Conservation (phyloP, 1,139 yeast genomes). For the Suhomyces choctaworum region DNA sequence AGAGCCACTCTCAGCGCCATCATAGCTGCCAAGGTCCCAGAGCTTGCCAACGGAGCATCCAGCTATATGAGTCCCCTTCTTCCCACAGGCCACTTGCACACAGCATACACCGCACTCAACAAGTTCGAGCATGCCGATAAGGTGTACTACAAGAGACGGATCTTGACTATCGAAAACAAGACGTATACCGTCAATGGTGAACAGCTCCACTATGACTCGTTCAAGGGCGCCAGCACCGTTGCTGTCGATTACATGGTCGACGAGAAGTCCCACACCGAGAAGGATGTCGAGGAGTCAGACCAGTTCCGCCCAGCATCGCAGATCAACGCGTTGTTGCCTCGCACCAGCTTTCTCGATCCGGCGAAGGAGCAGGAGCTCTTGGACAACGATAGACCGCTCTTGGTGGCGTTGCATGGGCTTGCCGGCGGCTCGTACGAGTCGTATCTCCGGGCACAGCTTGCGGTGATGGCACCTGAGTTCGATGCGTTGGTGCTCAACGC, state of each 20-base stretch:
- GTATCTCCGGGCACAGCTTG: conserved; percentile 49
- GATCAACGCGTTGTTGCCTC: conserved; percentile 40
- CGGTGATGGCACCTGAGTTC: conserved; percentile 37
- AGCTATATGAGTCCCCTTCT: conserved; percentile 42
- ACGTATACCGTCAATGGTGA: conserved; percentile 31
- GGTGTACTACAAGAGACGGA: conserved; percentile 40
- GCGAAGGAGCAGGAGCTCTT: conserved; percentile 30
- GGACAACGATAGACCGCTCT: conserved; percentile 47
- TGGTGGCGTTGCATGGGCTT: conserved; percentile 58
- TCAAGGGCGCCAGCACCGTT: conserved; percentile 42
- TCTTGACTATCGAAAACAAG: conserved; percentile 34
- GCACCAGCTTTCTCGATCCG: conserved; percentile 44
- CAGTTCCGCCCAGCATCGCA: conserved; percentile 37
- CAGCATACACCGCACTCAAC: conserved; percentile 46
- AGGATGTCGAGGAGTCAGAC: conserved; percentile 23
- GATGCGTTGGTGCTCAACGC: conserved; percentile 59
- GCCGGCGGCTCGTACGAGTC: conserved; percentile 66
- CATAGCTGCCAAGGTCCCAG: conserved; percentile 31
- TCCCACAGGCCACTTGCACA: conserved; percentile 47
- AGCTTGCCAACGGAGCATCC: conserved; percentile 32
- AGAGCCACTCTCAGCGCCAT: conserved; percentile 27
- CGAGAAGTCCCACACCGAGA: conserved; percentile 10
- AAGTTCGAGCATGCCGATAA: conserved; percentile 38
- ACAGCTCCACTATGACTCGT: conserved; percentile 38
- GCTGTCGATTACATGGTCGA: conserved; percentile 44